Base-by-base conservation (phyloP, 371 early-diverging fungal species). In the Basidiobolus heterosporus region DNA sequence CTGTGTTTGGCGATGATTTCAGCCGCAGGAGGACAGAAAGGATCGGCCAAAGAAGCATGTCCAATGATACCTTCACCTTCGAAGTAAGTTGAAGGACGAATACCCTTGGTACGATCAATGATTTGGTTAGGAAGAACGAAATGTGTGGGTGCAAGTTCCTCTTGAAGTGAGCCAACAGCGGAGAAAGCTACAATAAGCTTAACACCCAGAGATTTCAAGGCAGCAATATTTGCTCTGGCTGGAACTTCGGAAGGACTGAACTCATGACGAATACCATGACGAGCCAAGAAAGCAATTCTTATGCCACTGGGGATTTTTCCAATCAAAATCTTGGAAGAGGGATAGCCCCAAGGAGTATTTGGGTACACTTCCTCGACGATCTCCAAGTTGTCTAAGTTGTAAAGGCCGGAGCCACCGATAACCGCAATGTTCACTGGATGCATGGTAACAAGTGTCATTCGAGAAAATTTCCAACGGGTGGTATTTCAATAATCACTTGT, bases 321-420 rank as follows among this genome's bases (percentile, higher is more conserved):
- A 53, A 92, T 81, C 15, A 44, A 45, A 47, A 81, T 79, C 52
- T 77, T 71, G 61, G 80, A 82, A 42, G 82, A 80, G 35, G 92
- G 82, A 51, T 69, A 72, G 23, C 92, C 92, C 94, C 93, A 97
- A 30, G 97, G 95, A 46, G 97, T 97, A 44, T 78, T 67, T 13
- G 89, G 85, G 61, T 82, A 70, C 38, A 88, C 70, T 61, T 88
- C 87, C 51, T 83, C 82, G 35, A 91, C 64, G 13, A 84, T 64
- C 53, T 79, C 73, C 44, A 93, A 72, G 38, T 81, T 77, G 52
- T 92, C 91, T 47, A 95, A 76, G 48, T 80, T 56, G 70, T 97
- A 97, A 50, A 97, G 85, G 38, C 98, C 97, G 22, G 82, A 82
- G 40, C 94, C 96, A 45, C 94, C 96, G 52, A 95, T 95, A 49